Conservation (phyloP, 2,329 filamentous ascomycete species). For the Cercospora citrullina region DNA sequence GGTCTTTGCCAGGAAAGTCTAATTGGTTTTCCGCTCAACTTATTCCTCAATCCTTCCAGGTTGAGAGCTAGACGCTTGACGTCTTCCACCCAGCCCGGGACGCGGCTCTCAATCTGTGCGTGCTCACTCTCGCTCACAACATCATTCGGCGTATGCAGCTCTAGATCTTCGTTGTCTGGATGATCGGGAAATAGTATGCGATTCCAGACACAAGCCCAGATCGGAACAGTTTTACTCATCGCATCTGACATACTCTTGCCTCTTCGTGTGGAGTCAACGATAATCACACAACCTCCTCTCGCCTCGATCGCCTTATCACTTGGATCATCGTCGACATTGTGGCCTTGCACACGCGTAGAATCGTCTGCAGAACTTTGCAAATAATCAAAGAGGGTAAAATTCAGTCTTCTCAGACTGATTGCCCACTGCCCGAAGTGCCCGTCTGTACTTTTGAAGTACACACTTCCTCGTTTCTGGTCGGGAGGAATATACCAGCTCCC, state of each 20-base stretch:
- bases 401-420: slow-evolving; percentile 81
- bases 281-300: slow-evolving; percentile 69
- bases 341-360: neutral
- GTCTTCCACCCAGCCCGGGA: slow-evolving; percentile 58
- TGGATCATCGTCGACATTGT: neutral
- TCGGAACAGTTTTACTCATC: slow-evolving; percentile 86
- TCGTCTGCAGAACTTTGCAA: slow-evolving; percentile 48
- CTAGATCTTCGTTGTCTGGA: slow-evolving; percentile 46
- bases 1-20: slow-evolving; percentile 79
- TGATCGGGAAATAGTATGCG: slow-evolving; percentile 66
- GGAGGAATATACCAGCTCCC: slow-evolving; percentile 90
- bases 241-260: slow-evolving; percentile 97
- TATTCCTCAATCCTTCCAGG: slow-evolving; percentile 54
- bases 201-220: slow-evolving; percentile 91
- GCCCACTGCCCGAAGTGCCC: slow-evolving; percentile 89
- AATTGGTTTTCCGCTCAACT: slow-evolving; percentile 67
- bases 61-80: slow-evolving; percentile 63
- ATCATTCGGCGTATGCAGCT: slow-evolving; percentile 69
- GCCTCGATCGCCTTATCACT: slow-evolving; percentile 22
- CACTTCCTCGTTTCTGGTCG: slow-evolving; percentile 65
- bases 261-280: slow-evolving; percentile 89
- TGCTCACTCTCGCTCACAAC: slow-evolving; percentile 74
- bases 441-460: slow-evolving; percentile 98
- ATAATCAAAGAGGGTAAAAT: slow-evolving; percentile 74
- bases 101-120: slow-evolving; percentile 68